Evolutionary conservation across 2,329 filamentous ascomycete species (phyloP), one percentile per base, ranked within the genome.

Genomic region (Bipolaris gigantea): DNA sequence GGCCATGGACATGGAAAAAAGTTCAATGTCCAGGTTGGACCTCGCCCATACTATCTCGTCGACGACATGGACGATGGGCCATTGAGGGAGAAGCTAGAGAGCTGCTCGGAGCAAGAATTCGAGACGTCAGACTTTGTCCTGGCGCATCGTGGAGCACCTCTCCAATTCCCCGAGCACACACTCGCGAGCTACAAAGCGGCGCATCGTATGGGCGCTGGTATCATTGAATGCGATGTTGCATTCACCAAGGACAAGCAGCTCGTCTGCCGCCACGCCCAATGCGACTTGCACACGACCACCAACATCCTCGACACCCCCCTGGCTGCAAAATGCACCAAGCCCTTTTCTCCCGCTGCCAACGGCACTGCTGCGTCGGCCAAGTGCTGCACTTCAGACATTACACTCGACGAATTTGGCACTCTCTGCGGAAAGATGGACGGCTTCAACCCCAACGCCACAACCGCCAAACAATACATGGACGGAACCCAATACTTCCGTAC

Each of bases 351-450:
- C 2, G 64, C 70, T 6, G 58, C 57, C n/a, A 59, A 70, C 38
- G 68, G 67, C 6, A 64, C 72, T 5, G 65, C 77, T 1, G 87
- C 87, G 1, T 79, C 75, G 15, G 87, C 86, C 11, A 83, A 83
- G 60, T 90, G 87, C 79, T 90, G 87, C 78, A 89, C 87, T 2
- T 85, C 81, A 62, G 88, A 90, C 67, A 83, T 90, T 65, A 89
- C 87, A 0, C 75, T 87, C 33, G 79, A 79, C 41, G 88, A 90
- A 73, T 89, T 84, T 78, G 83, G 85, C 72, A 77, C 80, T 5
- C 81, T 90, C 5, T 90, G 87, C 74, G 82, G 81, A 65, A 89
- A 89, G 75, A 89, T 73, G 66, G 74, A 78, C 57, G 82, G 80
- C 48, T 73, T 88, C 85, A 87, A 90, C 65, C 82, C 82, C 45